Evolutionary conservation across 2,329 filamentous ascomycete species (phyloP).

Genomic region (Pseudogymnoascus sp.): DNA sequence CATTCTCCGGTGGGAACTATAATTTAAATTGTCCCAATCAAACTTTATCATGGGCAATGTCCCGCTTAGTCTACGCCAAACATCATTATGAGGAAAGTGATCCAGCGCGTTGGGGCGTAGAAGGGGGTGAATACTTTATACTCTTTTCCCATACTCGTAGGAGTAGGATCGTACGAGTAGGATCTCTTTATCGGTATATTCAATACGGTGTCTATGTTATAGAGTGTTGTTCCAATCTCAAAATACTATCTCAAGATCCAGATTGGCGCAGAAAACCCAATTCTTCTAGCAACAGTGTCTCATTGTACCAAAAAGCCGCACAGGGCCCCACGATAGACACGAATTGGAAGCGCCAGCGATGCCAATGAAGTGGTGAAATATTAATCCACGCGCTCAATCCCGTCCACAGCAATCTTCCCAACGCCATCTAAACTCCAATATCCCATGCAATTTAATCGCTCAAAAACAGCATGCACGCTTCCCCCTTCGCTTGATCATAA

Average conservation of each 20-base stretch:
- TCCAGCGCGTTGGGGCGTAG: neutral
- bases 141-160: neutral
- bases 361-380: neutral
- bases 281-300: neutral
- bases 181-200: neutral
- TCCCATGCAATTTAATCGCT: slow-evolving; percentile 6
- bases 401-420: neutral
- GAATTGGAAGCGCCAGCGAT: neutral
- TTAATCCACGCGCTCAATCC: neutral
- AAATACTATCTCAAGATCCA: slow-evolving; percentile 6
- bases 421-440: slow-evolving; percentile 4
- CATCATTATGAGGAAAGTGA: neutral
- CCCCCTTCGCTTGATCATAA: neutral
- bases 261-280: neutral
- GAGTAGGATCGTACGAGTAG: too few species aligned
- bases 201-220: neutral
- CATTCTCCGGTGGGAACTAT: too few species aligned
- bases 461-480: slow-evolving; percentile 3
- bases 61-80: too few species aligned
- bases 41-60: too few species aligned
- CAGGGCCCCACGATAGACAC: neutral
- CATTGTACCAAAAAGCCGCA: neutral
- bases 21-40: too few species aligned
- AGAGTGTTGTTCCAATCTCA: neutral
- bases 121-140: neutral